These are phyloP conservation scores for Amborella trichopoda DNA, from an alignment of 164 flowering plant genomes.

Conservation along the genomic window DNA sequence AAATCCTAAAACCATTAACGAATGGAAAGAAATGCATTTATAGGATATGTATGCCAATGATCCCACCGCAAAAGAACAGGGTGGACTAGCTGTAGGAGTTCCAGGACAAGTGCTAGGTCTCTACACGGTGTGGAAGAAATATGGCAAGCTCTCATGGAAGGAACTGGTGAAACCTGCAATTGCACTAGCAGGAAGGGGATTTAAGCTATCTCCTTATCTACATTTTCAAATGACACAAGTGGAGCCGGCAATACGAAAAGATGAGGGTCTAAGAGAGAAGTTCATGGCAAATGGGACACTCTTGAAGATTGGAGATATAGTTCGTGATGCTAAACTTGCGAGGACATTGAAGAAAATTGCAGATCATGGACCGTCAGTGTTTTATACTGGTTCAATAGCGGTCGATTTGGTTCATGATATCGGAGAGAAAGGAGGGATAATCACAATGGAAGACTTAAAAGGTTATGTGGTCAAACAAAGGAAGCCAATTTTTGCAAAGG, in stretches of 20 bases:
- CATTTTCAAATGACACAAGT: conserved; percentile 27
- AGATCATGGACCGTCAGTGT: conserved; percentile 18
- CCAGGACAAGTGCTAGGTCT: conserved; percentile 62
- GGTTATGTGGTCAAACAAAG: conserved; percentile 29
- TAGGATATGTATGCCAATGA: conserved; percentile 51
- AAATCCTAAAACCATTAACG: too few relatives aligned
- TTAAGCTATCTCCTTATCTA: conserved; percentile 40
- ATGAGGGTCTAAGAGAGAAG: conserved; percentile 27
- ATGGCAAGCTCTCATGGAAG: conserved; percentile 46
- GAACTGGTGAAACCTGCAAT: conserved; percentile 43
- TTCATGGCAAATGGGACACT: conserved; percentile 33
- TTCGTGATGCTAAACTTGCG: conserved; percentile 35
- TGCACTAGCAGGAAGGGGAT: conserved; percentile 33
- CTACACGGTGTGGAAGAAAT: conserved; percentile 36
- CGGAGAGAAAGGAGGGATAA: conserved; percentile 30
- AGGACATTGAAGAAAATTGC: conserved; percentile 22
- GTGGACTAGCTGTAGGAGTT: conserved; percentile 47
- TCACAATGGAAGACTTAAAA: conserved; percentile 36
- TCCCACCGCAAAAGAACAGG: conserved; percentile 19
- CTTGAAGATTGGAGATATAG: conserved; percentile 24
- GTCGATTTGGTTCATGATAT: conserved; percentile 26
- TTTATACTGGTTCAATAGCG: conserved; percentile 46
- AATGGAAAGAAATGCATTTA: too few relatives aligned
- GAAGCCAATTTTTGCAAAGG: conserved; percentile 19
- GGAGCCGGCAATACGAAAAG: conserved; percentile 21